These are phyloP conservation scores for Pichia insulana DNA, from an alignment of 805 yeast genomes.

Conservation along the genomic window DNA sequence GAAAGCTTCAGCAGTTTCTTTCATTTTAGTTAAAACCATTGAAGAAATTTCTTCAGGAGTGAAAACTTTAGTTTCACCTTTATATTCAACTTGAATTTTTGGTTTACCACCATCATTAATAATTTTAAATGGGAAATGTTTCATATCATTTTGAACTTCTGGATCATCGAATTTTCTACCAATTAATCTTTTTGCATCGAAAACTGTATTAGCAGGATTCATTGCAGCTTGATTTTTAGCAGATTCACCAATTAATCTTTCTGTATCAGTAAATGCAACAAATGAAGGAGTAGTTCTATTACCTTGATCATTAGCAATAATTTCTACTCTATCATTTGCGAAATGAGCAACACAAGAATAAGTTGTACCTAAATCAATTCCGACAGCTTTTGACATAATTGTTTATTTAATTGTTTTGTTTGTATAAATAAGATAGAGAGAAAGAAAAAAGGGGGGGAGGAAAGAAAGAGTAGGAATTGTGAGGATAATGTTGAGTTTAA, in stretches of 20 bases:
- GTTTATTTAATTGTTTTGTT: neutral
- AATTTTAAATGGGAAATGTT: slow-evolving; percentile 80
- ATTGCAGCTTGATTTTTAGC: slow-evolving; percentile 96
- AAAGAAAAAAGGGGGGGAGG: neutral
- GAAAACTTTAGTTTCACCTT: slow-evolving; percentile 79
- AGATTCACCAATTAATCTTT: slow-evolving; percentile 91
- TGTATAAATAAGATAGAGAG: too few species aligned
- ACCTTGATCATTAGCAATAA: slow-evolving; percentile 97
- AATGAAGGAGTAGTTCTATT: slow-evolving; percentile 96
- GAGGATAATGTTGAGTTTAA: too few species aligned
- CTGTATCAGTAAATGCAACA: slow-evolving; percentile 89
- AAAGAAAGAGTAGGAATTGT: neutral
- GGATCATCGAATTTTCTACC: slow-evolving; percentile 81
- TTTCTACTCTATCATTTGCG: slow-evolving; percentile 84
- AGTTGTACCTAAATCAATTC: slow-evolving; percentile 80
- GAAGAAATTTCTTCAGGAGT: slow-evolving; percentile 94
- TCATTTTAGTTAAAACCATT: slow-evolving; percentile 86
- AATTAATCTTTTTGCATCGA: slow-evolving; percentile 85
- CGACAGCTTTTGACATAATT: slow-evolving; percentile 38
- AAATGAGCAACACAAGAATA: slow-evolving; percentile 95
- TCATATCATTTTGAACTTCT: slow-evolving; percentile 74
- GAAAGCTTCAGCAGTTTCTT: slow-evolving; percentile 81
- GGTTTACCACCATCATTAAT: slow-evolving; percentile 72
- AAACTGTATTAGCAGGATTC: slow-evolving; percentile 84
- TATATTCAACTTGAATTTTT: slow-evolving; percentile 71